A percentile compares a stretch with the other conserved stretches of the same genome.
Conservation (phyloP, 2,329 filamentous ascomycete species). For the Emmonsiellopsis sp. region DNA sequence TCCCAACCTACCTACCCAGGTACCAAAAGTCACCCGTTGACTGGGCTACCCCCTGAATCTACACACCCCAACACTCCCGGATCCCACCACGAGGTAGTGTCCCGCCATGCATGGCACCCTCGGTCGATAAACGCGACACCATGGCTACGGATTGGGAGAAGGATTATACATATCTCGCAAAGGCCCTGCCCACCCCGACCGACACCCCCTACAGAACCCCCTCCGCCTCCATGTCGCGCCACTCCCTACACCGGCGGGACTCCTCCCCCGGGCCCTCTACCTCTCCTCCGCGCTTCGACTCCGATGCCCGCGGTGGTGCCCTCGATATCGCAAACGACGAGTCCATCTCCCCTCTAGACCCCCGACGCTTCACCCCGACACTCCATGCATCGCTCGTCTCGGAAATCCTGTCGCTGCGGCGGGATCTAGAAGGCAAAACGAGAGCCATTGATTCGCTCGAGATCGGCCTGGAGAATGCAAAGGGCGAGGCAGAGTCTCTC, state of each 20-base stretch:
- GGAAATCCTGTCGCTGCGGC: slow-evolving; percentile 76
- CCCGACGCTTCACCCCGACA: slow-evolving; percentile 87
- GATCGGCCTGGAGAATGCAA: slow-evolving; percentile 57
- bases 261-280: slow-evolving; percentile 55
- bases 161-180: slow-evolving; percentile 43
- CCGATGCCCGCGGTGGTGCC: slow-evolving; percentile 27
- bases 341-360: slow-evolving; percentile 67
- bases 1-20: no score
- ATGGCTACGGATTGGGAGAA: slow-evolving; percentile 37
- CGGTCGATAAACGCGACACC: slow-evolving; percentile 1
- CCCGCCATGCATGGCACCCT: background rate
- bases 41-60: background rate
- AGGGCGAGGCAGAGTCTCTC: slow-evolving; percentile 65
- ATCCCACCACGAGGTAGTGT: background rate
- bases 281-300: slow-evolving; percentile 47
- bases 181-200: slow-evolving; percentile 58
- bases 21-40: background rate
- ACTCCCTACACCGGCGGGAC: slow-evolving; percentile 54
- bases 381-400: slow-evolving; percentile 90
- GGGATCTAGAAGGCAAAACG: slow-evolving; percentile 84
- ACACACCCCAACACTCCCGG: background rate
- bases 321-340: slow-evolving; percentile 45
- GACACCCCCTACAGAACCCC: slow-evolving; percentile 65
- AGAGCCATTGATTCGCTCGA: slow-evolving; percentile 82
- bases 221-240: slow-evolving; percentile 44